phyloP scores from a whole-genome alignment of 1,139 yeast species.

The Kodamaea sp. region DNA sequence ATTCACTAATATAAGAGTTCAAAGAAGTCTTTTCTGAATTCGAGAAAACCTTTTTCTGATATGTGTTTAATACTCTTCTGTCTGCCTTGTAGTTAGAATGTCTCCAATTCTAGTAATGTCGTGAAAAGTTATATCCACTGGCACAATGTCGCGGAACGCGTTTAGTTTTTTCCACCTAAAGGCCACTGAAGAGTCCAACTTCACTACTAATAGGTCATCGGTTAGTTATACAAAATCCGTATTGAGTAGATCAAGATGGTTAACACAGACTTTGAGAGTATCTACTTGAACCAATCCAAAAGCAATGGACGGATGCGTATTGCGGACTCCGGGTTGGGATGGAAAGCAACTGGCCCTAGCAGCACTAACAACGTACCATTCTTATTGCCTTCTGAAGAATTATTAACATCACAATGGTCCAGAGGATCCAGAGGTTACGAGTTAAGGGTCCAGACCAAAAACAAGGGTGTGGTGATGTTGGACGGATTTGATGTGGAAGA shows the following conservation, averaged over 20 bases:
- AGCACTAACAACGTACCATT: slow-evolving; percentile 66
- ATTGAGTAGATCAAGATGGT: slow-evolving; percentile 33
- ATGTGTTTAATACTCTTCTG: too few relatives aligned
- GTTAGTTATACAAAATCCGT: too few relatives aligned
- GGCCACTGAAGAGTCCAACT: not conserved
- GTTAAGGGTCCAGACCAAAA: slow-evolving; percentile 83
- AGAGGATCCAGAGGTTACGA: slow-evolving; percentile 93
- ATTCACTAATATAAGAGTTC: too few relatives aligned
- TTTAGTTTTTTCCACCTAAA: slow-evolving; percentile 6
- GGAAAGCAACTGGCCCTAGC: slow-evolving; percentile 67
- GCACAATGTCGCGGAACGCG: slow-evolving; percentile 6
- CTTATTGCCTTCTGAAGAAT: slow-evolving; percentile 80
- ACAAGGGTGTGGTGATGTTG: slow-evolving; percentile 79
- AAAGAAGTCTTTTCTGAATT: too few relatives aligned
- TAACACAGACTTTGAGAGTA: slow-evolving; percentile 74
- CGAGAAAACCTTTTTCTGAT: too few relatives aligned
- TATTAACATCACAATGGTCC: slow-evolving; percentile 84
- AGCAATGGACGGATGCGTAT: slow-evolving; percentile 88
- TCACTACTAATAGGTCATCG: not conserved
- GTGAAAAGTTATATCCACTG: too few relatives aligned
- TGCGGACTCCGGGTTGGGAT: slow-evolving; percentile 93
- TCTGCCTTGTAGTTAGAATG: too few relatives aligned
- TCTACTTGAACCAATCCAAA: slow-evolving; percentile 84
- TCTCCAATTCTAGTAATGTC: too few relatives aligned
- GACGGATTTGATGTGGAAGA: slow-evolving; percentile 93